Conservation (phyloP, 1,139 yeast species). For the Yamadazyma buinensis region DNA sequence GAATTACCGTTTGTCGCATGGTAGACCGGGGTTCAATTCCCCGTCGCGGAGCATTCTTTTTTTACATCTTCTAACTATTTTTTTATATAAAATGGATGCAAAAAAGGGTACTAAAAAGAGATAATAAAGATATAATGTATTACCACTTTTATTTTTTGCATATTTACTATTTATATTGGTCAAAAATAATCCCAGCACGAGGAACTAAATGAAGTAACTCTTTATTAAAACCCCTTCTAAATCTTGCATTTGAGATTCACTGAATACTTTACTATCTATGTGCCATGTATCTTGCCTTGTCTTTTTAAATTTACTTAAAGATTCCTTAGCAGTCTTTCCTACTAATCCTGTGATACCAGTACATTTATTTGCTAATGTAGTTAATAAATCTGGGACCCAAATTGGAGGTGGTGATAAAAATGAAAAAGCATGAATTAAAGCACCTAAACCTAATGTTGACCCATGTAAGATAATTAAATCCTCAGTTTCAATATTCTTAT, state of each 20-base stretch:
- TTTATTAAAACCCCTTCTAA: slow-evolving; percentile 93
- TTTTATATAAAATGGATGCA: no score
- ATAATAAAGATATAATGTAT: no score
- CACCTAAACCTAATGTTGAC: slow-evolving; percentile 85
- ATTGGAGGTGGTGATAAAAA: slow-evolving; percentile 86
- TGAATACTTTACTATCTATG: slow-evolving; percentile 74
- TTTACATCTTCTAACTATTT: no score
- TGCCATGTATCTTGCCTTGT: slow-evolving; percentile 97
- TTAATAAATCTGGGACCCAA: slow-evolving; percentile 81
- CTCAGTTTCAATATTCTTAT: slow-evolving; percentile 31
- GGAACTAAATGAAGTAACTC: slow-evolving; percentile 66
- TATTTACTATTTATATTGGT: no score
- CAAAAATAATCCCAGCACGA: background rate
- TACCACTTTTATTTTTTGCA: no score
- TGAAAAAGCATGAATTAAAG: slow-evolving; percentile 86
- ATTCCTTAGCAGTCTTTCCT: slow-evolving; percentile 82
- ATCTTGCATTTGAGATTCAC: slow-evolving; percentile 79
- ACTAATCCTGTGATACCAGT: slow-evolving; percentile 71
- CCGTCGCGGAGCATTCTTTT: slow-evolving; percentile 47
- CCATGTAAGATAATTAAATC: slow-evolving; percentile 65
- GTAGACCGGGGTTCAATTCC: slow-evolving; percentile 49
- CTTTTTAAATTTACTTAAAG: slow-evolving; percentile 82
- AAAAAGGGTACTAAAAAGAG: no score
- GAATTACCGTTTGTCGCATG: slow-evolving; percentile 47
- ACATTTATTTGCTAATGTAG: slow-evolving; percentile 65